phyloP scores from a whole-genome alignment of 1,284 basidiomycete species.

The Inonotus hispidus region DNA sequence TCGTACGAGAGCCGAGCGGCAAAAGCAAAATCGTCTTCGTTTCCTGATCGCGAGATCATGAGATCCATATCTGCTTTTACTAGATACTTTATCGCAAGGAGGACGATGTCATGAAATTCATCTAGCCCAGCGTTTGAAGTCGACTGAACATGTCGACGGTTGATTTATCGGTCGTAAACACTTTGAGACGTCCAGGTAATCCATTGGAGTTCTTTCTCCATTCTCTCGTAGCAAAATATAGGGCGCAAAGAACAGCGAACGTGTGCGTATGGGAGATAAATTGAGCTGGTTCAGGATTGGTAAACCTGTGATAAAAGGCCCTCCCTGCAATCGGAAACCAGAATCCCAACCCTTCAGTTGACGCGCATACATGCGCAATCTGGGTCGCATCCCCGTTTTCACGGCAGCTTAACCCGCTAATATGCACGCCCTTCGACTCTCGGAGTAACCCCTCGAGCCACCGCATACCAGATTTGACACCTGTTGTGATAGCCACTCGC shows the following conservation, averaged over 20 bases:
- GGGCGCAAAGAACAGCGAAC: slow-evolving; percentile 9
- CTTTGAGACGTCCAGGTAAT: neutral
- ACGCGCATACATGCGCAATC: neutral
- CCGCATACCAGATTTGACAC: neutral
- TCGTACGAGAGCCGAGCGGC: neutral
- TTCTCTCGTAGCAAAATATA: neutral
- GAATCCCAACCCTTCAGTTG: slow-evolving; percentile 5
- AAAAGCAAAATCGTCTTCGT: neutral
- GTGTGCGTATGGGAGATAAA: neutral
- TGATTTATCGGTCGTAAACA: slow-evolving; percentile 2
- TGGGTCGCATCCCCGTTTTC: neutral
- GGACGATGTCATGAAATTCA: neutral
- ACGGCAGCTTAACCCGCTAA: neutral
- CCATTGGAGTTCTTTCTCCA: neutral
- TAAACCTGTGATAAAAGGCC: slow-evolving; percentile 1
- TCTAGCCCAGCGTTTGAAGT: neutral
- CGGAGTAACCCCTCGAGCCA: slow-evolving; percentile 12
- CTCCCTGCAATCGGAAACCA: slow-evolving; percentile 3
- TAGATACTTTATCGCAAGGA: slow-evolving; percentile 6
- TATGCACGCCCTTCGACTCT: slow-evolving; percentile 9
- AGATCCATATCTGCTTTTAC: slow-evolving; percentile 3
- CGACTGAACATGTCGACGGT: neutral
- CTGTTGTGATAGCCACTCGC: neutral
- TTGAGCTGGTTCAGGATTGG: neutral
- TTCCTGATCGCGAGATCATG: neutral